Evolutionary conservation across 2,329 filamentous ascomycete species (phyloP).

Genomic region (Calonectria honghensis): DNA sequence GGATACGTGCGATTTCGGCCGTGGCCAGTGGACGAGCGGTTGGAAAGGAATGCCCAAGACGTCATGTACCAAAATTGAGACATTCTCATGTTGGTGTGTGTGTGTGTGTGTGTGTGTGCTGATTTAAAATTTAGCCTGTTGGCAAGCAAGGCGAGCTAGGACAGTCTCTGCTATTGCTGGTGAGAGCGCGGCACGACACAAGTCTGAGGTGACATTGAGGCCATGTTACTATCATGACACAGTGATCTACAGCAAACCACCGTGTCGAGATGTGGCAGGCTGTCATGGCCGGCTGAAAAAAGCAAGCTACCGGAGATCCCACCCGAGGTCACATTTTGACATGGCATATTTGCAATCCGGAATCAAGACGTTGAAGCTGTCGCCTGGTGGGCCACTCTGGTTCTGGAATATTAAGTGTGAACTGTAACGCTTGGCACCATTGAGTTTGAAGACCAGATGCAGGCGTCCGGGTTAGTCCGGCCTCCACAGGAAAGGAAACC

Average conservation of each 20-base stretch:
- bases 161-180: not conserved
- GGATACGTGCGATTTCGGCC: constrained; percentile 21
- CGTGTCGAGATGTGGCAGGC: not conserved
- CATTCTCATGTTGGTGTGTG: not conserved
- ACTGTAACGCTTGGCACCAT: constrained; percentile 1
- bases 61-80: not conserved
- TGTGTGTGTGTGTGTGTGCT: not conserved
- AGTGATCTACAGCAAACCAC: too few relatives aligned
- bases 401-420: constrained; percentile 9
- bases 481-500: constrained; percentile 1
- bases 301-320: not conserved
- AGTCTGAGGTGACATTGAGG: not conserved
- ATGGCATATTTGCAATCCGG: not conserved
- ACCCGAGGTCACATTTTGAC: not conserved
- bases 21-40: constrained; percentile 13
- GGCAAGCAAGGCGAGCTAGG: not conserved
- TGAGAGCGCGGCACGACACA: not conserved
- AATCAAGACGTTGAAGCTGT: constrained; percentile 4
- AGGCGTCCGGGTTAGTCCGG: constrained; percentile 7
- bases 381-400: not conserved
- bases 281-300: not conserved
- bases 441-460: constrained; percentile 3
- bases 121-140: not conserved
- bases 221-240: not conserved
- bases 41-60: not conserved